Evolutionary conservation across 225 moss, liverwort and hornwort genomes (phyloP).

Genomic region (Climacium dendroides): DNA sequence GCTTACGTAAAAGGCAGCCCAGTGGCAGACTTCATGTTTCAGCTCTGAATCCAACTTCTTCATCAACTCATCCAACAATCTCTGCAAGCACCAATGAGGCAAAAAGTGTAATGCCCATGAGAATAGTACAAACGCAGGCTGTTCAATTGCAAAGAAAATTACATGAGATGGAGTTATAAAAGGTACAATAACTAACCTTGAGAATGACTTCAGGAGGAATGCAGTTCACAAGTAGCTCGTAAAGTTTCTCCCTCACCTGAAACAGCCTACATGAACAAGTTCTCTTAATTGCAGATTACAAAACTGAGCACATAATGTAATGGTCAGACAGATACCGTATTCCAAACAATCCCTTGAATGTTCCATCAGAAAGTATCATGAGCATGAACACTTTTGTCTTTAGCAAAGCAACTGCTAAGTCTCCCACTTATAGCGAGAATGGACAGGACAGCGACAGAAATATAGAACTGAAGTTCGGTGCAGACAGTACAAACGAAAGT

Average conservation of each 20-base stretch:
- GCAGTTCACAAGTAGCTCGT: slow-evolving; percentile 79
- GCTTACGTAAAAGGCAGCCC: slow-evolving; percentile 83
- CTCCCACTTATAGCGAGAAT: background rate
- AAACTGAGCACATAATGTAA: background rate
- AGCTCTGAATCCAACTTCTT: slow-evolving; percentile 88
- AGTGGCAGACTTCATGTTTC: slow-evolving; percentile 90
- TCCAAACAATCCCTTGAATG: background rate
- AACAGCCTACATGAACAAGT: slow-evolving; percentile 41
- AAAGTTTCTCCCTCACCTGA: slow-evolving; percentile 75
- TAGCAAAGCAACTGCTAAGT: background rate
- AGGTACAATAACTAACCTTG: slow-evolving; percentile 36
- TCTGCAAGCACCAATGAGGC: slow-evolving; percentile 19
- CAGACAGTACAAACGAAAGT: background rate
- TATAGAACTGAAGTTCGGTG: background rate
- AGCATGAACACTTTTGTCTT: background rate
- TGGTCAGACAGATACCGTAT: background rate
- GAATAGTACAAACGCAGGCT: background rate
- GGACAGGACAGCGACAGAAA: background rate
- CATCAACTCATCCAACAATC: slow-evolving; percentile 74
- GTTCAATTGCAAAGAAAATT: background rate
- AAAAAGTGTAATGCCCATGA: background rate
- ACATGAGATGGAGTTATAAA: background rate
- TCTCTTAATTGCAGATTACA: background rate
- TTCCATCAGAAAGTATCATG: background rate
- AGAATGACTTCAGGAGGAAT: slow-evolving; percentile 91